Evolutionary conservation across 108 stramenopile genomes (phyloP), one percentile per base, ranked within the genome.

Genomic region (Nitzschia putrida): DNA sequence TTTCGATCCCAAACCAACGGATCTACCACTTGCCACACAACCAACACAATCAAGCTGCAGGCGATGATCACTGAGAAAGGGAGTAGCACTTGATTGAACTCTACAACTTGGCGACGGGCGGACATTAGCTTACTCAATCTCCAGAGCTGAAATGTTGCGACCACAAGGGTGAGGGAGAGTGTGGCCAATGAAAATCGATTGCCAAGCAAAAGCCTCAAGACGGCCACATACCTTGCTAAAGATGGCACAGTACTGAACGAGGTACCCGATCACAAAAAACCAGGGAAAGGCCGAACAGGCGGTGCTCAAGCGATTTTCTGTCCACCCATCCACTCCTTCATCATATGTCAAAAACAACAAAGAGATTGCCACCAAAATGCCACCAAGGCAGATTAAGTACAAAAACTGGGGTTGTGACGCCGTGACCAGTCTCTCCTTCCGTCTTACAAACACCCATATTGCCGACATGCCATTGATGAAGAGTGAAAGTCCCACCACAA

Each of bases 141-240:
- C 68, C 68, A 69, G 1, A 69, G 57, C 56, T 69, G 23, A 3
- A 29, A 42, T 9, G 58, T 11, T 16, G 18, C 2, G 47, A 4
- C 3, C 47, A 49, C 1, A 4, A 49, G 47, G 2, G 47, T 18
- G 59, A 88, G 87, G 11, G 93, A 90, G 81, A 81, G 18, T 84
- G 29, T 4, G 4, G 3, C 29, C 29, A 34, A 3, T 34, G 29
- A 34, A 1, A 1, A 34, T 34, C 3, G 29, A 3, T 34, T 34
- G 3, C 29, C 1, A 34, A 86, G 49, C 88, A 88, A 52, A 69
- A 86, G 25, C 81, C 67, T 44, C 90, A 94, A n/a, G n/a, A n/a
- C n/a, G n/a, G n/a, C 59, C 67, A 75, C 68, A 77, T 91, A 10
- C 61, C 90, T 69, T 71, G 73, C 66, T 90, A 91, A 66, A 37